Conservation (phyloP, 129 eudicot species). For the Calendula officinalis region DNA sequence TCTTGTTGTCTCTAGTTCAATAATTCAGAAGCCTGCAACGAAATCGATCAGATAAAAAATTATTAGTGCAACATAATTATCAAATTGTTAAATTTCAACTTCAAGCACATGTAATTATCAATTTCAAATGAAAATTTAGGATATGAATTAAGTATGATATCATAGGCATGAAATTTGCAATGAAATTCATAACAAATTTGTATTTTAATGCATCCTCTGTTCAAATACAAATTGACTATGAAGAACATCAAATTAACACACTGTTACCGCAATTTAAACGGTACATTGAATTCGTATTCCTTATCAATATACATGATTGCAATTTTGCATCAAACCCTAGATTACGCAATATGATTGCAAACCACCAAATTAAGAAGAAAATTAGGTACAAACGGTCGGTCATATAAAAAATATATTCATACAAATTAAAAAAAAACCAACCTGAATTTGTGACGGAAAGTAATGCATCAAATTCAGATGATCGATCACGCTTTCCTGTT, state of each 20-base stretch:
- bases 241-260: too few species aligned
- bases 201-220: not conserved
- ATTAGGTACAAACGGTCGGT: not conserved
- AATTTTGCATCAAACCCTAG: not conserved
- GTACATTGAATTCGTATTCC: too few species aligned
- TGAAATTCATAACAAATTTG: not conserved
- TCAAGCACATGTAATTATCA: not conserved
- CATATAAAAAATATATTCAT: too few species aligned
- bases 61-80: not conserved
- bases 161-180: not conserved
- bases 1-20: slow-evolving; percentile 5
- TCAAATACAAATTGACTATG: slow-evolving; percentile 3
- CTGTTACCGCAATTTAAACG: too few species aligned
- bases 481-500: slow-evolving; percentile 18
- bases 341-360: not conserved
- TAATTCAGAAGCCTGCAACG: not conserved
- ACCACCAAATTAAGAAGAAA: slow-evolving; percentile 6
- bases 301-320: not conserved
- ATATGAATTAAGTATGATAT: too few species aligned
- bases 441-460: slow-evolving; percentile 20
- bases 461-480: slow-evolving; percentile 24
- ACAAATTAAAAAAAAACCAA: not conserved
- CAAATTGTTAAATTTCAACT: not conserved
- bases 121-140: not conserved
- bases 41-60: too few species aligned